phyloP scores from a whole-genome alignment of 768 basidiomycete species.

The Podaxis sp. region DNA sequence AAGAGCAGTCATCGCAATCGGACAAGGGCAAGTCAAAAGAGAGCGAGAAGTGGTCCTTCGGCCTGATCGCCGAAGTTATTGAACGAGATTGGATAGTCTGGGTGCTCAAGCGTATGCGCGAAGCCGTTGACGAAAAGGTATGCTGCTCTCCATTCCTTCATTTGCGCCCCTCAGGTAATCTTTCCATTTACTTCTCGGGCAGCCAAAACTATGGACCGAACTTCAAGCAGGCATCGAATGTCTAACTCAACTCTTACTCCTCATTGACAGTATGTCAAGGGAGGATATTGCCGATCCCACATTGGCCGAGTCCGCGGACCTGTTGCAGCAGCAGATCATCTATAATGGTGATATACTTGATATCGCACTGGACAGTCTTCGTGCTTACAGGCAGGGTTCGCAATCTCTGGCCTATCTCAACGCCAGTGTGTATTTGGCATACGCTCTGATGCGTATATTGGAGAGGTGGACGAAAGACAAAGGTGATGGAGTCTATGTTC shows the following conservation, averaged over 20 bases:
- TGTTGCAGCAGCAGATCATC: constrained; percentile 86
- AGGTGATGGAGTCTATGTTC: constrained; percentile 73
- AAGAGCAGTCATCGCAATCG: constrained; percentile 27
- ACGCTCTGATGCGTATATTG: constrained; percentile 84
- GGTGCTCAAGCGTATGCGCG: constrained; percentile 87
- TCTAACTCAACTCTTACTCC: constrained; percentile 85
- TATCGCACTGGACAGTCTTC: constrained; percentile 74
- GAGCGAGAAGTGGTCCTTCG: constrained; percentile 55
- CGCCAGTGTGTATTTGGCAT: constrained; percentile 79
- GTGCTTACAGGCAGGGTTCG: constrained; percentile 77
- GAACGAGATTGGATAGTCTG: constrained; percentile 88
- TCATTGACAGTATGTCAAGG: constrained; percentile 82
- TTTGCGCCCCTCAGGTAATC: constrained; percentile 1
- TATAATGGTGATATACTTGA: constrained; percentile 96
- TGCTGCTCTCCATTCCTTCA: constrained; percentile 18
- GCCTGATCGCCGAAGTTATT: constrained; percentile 79
- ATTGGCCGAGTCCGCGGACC: constrained; percentile 71
- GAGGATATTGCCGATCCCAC: constrained; percentile 42
- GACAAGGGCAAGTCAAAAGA: constrained; percentile 19
- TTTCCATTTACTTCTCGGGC: constrained; percentile 4
- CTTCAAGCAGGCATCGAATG: constrained; percentile 93
- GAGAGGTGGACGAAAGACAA: constrained; percentile 82
- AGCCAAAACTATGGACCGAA: constrained; percentile 95
- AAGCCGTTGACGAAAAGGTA: constrained; percentile 90
- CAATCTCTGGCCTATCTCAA: constrained; percentile 82